A percentile compares a stretch with the other conserved stretches of the same genome.
Conservation (phyloP, 768 basidiomycete species). For the Suillus cothurnatus region DNA sequence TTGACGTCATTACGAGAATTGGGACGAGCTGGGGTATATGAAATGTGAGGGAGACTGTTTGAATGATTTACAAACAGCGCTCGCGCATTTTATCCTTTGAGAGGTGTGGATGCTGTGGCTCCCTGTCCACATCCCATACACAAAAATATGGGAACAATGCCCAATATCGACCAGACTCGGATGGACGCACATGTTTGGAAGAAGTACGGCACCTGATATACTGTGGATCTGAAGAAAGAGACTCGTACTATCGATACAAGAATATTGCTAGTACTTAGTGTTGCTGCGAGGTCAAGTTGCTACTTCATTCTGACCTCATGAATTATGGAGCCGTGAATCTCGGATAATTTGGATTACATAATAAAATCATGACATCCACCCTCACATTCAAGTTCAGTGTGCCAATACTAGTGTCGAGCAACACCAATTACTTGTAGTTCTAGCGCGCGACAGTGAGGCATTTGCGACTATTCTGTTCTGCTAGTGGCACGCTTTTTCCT, state of each 20-base stretch:
- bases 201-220: not conserved
- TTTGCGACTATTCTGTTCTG: not conserved
- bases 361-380: not conserved
- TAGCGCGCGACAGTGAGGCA: not conserved
- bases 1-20: not conserved
- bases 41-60: not conserved
- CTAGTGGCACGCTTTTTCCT: not conserved
- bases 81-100: slow-evolving; percentile 1
- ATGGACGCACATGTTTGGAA: not conserved
- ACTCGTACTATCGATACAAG: not conserved
- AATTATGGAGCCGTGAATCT: no score
- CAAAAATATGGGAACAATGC: not conserved
- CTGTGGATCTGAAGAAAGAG: not conserved
- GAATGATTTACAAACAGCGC: not conserved
- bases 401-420: not conserved
- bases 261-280: not conserved
- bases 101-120: not conserved
- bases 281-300: not conserved
- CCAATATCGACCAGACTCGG: not conserved
- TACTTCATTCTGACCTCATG: no score
- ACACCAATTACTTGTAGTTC: not conserved
- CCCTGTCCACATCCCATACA: not conserved
- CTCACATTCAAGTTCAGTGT: not conserved
- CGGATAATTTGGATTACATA: not conserved
- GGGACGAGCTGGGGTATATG: not conserved